These are phyloP conservation scores for Uncinocarpus reesii DNA, from an alignment of 2,329 filamentous ascomycete genomes.

Conservation along the genomic window DNA sequence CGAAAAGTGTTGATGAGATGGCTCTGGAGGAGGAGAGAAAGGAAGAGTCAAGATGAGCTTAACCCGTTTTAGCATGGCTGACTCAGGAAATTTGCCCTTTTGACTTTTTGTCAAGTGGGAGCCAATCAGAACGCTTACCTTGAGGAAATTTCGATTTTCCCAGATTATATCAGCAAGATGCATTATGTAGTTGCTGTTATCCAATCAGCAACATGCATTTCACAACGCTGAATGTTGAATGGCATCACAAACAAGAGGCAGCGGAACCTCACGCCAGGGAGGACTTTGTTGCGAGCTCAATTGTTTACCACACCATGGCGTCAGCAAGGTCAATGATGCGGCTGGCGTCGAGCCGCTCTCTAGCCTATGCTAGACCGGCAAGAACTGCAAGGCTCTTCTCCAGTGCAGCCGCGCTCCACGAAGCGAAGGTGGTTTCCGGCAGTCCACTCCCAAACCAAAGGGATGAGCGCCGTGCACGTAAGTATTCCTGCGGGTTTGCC, in stretches of 20 bases:
- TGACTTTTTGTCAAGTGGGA: not conserved
- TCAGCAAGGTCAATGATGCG: constrained; percentile 38
- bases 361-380: constrained; percentile 29
- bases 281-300: constrained; percentile 16
- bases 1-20: constrained; percentile 1
- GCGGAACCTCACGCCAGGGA: not conserved
- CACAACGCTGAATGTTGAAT: not conserved
- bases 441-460: constrained; percentile 59
- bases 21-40: constrained; percentile 15
- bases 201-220: constrained; percentile 12
- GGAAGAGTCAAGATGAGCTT: constrained; percentile 15
- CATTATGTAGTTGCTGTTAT: not conserved
- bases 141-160: constrained; percentile 9
- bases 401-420: constrained; percentile 27
- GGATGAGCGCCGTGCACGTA: constrained; percentile 46
- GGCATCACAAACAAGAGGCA: constrained; percentile 2
- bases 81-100: constrained; percentile 14
- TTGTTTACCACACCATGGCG: constrained; percentile 34
- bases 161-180: not conserved
- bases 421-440: constrained; percentile 43
- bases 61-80: constrained; percentile 16
- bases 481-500: constrained; percentile 19
- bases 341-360: constrained; percentile 32
- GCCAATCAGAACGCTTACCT: constrained; percentile 9
- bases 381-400: constrained; percentile 30